A percentile compares a stretch with the other conserved stretches of the same genome.
phyloP scores from a whole-genome alignment of 768 basidiomycete genomes.

The Tulasnella sp. region DNA sequence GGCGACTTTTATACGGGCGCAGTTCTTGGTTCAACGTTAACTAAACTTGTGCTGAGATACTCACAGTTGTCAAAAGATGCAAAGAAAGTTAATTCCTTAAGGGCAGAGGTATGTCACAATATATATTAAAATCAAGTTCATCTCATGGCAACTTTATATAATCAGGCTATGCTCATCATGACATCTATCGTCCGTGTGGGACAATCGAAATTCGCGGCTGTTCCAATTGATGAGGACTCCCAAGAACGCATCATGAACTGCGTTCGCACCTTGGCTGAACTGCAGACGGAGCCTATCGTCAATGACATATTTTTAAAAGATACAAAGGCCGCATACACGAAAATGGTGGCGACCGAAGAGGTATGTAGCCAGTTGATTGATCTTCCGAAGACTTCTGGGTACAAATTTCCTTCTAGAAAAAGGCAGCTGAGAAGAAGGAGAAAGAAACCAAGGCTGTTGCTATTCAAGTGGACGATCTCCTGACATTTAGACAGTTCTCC shows the following conservation, averaged over 20 bases:
- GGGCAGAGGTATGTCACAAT: constrained; percentile 57
- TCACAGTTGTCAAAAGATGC: constrained; percentile 36
- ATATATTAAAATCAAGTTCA: background rate
- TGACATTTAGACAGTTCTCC: constrained; percentile 87
- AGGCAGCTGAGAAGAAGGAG: constrained; percentile 81
- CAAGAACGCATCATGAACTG: constrained; percentile 94
- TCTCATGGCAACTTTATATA: background rate
- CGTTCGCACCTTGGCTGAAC: constrained; percentile 80
- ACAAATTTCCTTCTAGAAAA: constrained; percentile 41
- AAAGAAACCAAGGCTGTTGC: constrained; percentile 53
- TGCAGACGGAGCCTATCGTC: constrained; percentile 57
- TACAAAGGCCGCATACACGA: constrained; percentile 81
- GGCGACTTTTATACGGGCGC: constrained; percentile 97
- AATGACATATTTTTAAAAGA: constrained; percentile 44
- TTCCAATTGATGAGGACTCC: constrained; percentile 97
- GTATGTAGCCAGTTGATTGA: constrained; percentile 27
- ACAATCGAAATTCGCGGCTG: constrained; percentile 86
- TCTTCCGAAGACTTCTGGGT: constrained; percentile 15
- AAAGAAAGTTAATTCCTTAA: constrained; percentile 52
- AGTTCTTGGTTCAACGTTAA: constrained; percentile 77
- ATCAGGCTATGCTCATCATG: constrained; percentile 93
- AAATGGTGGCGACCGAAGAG: constrained; percentile 94
- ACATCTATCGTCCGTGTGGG: constrained; percentile 92
- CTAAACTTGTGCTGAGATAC: constrained; percentile 79
- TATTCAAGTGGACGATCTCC: constrained; percentile 88